Base-by-base conservation (phyloP, 2,329 filamentous ascomycete species). In the Talaromyces verruculosus region DNA sequence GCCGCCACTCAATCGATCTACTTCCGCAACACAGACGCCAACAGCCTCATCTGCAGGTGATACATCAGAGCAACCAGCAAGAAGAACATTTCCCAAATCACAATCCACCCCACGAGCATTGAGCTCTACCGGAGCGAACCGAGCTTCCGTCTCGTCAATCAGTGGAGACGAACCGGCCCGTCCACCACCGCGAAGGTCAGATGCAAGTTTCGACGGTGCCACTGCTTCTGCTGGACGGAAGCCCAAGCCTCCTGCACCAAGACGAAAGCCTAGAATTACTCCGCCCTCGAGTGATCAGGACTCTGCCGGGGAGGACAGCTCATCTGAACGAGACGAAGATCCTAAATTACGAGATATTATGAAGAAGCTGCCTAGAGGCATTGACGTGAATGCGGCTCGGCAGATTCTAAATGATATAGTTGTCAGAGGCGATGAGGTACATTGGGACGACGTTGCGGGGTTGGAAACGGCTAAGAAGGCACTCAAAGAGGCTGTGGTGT, bases 351-450 rank as follows among this genome's bases (percentile, higher is more conserved):
- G 83, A 59, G 77, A 84, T 8, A 82, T 96, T 25, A 81, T 97
- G 73, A 92, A 91, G 73, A 89, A 89, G 65, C 79, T 98, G 0
- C 93, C 93, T 0, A 85, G 88, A 63, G 93, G 93, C 0, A 87
- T 97, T 2, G 95, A 99, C 73, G 86, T 89, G 69, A 82, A 84
- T 30, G 91, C 93, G 3, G 95, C 94, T 0, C 91, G 91, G 73
- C 92, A 97, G 68, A 97, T 99, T 35, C 84, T 98, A 66, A 97
- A 97, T 73, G 95, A 99, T 70, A 96, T 99, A 67, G 91, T 99
- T 2, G 89, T 98, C 15, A 88, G 94, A 68, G 95, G 95, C 6
- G 95, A 99, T 72, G 91, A 96, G 74, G 95, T 99, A 1, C 92
- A 91, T 72, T 99, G 95, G 95, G 86, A 88, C 58, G 95, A 99